Conservation (phyloP, 768 basidiomycete genomes). For the Macrolepiota albuminosa region DNA sequence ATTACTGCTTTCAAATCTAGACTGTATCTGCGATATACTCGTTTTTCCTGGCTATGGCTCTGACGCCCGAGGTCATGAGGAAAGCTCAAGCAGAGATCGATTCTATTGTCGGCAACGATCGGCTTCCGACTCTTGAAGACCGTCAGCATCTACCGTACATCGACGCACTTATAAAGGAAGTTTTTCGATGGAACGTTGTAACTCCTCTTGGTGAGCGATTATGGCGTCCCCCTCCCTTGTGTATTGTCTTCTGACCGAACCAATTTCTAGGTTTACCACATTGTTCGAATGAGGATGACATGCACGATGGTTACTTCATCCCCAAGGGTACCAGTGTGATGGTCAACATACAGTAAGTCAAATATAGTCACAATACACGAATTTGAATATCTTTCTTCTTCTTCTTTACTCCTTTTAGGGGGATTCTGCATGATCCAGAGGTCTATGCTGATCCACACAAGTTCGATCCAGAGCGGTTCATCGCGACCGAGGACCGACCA, state of each 20-base stretch:
- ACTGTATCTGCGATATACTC: conserved; percentile 56
- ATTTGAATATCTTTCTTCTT: not conserved
- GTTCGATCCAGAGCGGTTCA: not conserved
- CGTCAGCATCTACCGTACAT: conserved; percentile 52
- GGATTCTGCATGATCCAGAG: not conserved
- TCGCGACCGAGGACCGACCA: not conserved
- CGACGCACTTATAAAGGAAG: conserved; percentile 55
- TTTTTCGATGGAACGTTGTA: conserved; percentile 45
- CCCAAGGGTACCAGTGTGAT: not conserved
- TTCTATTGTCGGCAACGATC: conserved; percentile 47
- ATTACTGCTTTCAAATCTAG: conserved; percentile 24
- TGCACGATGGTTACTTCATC: not conserved
- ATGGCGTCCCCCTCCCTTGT: not conserved
- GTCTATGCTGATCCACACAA: not conserved
- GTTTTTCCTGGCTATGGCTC: conserved; percentile 55
- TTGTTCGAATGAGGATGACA: not conserved
- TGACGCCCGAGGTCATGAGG: conserved; percentile 47
- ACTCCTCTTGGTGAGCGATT: conserved; percentile 31
- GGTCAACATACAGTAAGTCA: not conserved
- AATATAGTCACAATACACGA: not conserved
- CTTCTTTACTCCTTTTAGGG: not conserved
- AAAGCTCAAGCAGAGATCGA: conserved; percentile 63
- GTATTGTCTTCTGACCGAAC: not conserved
- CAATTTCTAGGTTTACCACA: not conserved
- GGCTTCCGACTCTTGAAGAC: conserved; percentile 55